phyloP scores from a whole-genome alignment of 192 early-diverging fungal species.

The Coemansia sp. region DNA sequence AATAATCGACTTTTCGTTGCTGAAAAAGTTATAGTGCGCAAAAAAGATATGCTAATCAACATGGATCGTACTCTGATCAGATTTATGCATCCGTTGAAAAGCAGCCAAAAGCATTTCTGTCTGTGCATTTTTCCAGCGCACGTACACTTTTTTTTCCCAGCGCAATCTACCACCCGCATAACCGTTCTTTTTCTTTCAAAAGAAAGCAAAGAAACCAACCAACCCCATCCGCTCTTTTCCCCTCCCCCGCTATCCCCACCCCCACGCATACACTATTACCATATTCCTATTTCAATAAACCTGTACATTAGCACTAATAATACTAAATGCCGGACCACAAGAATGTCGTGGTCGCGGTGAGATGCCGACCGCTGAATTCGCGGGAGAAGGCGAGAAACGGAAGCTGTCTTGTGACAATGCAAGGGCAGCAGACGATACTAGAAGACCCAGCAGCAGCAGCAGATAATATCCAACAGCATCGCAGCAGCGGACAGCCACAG shows the following conservation, averaged over 20 bases:
- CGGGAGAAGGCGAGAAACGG: constrained; percentile 70
- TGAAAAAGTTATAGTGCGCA: neutral
- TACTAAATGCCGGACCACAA: constrained; percentile 31
- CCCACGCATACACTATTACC: too few species aligned
- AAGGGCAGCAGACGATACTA: constrained; percentile 71
- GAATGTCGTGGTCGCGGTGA: constrained; percentile 68
- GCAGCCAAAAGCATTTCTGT: too few species aligned
- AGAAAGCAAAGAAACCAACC: too few species aligned
- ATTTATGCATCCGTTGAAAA: too few species aligned
- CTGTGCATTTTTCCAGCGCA: too few species aligned
- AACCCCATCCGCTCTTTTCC: too few species aligned
- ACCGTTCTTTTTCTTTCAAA: too few species aligned
- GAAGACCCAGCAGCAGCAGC: constrained; percentile 2
- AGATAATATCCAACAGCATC: constrained; percentile 4
- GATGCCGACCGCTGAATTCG: constrained; percentile 77
- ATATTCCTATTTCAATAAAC: too few species aligned
- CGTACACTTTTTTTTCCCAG: too few species aligned
- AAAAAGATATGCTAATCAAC: neutral
- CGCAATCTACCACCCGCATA: too few species aligned
- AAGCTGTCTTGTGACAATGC: constrained; percentile 70
- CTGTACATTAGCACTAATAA: neutral
- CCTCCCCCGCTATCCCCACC: too few species aligned
- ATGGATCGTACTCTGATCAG: neutral
- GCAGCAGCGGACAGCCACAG: constrained; percentile 18
- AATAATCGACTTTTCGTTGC: neutral